Conservation (phyloP, 129 eudicot species). For the Dittrichia graveolens region DNA sequence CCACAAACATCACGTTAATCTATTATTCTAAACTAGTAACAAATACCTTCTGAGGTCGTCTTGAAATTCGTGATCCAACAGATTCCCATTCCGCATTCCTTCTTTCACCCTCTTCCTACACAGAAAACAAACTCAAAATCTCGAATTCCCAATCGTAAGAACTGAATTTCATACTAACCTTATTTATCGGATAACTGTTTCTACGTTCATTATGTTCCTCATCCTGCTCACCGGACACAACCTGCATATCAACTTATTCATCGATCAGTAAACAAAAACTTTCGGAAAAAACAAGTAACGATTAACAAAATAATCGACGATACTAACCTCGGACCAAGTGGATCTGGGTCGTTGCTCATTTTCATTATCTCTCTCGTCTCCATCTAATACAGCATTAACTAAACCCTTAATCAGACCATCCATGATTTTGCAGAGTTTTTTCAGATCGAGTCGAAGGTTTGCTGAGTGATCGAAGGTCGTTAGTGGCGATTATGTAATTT, state of each 20-base stretch:
- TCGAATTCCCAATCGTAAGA: background rate
- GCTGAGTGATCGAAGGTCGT: slow-evolving; percentile 25
- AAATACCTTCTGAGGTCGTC: slow-evolving; percentile 57
- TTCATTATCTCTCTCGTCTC: slow-evolving; percentile 23
- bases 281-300: background rate
- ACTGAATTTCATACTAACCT: slow-evolving; percentile 37
- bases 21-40: background rate
- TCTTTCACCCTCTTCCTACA: slow-evolving; percentile 50
- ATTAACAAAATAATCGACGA: background rate
- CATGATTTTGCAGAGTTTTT: slow-evolving; percentile 37
- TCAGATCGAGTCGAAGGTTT: slow-evolving; percentile 9
- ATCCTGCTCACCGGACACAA: slow-evolving; percentile 76
- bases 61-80: slow-evolving; percentile 45
- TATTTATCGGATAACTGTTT: slow-evolving; percentile 30
- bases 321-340: slow-evolving; percentile 76
- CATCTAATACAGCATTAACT: slow-evolving; percentile 62
- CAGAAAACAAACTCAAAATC: slow-evolving; percentile 10
- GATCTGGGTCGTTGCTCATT: slow-evolving; percentile 81
- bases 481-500: slow-evolving; percentile 19
- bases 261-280: background rate
- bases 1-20: background rate
- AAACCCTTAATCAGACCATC: slow-evolving; percentile 79
- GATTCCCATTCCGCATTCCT: slow-evolving; percentile 57
- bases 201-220: slow-evolving; percentile 32
- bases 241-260: slow-evolving; percentile 43